Base-by-base conservation (phyloP, 2,329 filamentous ascomycete genomes). In the Rasamsonia emersonii region DNA sequence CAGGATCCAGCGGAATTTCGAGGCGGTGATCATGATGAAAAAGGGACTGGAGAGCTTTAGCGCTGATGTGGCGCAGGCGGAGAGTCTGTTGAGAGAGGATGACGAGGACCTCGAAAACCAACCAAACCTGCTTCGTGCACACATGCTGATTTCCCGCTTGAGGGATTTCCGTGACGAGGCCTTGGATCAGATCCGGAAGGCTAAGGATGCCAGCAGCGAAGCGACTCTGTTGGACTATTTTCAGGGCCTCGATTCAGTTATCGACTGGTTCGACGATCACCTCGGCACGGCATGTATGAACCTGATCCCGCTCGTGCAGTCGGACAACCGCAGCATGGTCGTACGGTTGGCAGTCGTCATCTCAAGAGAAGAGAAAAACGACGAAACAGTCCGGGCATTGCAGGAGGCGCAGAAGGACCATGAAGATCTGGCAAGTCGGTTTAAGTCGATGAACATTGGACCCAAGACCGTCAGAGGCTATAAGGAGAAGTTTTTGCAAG, bases 231-330 rank as follows among this genome's bases (percentile, higher is more conserved):
- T 86, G 50, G 86, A 95, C 56, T 89, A 93, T 61, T 98, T 98
- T 58, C 71, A 79, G 35, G 74, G 82, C 13, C 64, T 98, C 35
- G 88, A 96, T 60, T 79, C 84, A 34, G 81, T 86, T 13, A 80
- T 98, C 41, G 84, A 86, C 44, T 86, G 83, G 79, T 98, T 98
- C 53, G 89, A 98, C 61, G 86, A 93, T 54, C 88, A 96, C 60
- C 75, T 98, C 37, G 88, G 85, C 5, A 74, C 82, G 14, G 77
- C 93, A 28, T 93, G 88, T 41, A 75, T 93, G 59, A 94, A 91
- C 51, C 67, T 98, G 37, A 91, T 98, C 46, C 81, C 79, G 40
- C 69, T 96, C 20, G 79, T 98, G 15, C 79, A 91, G 47, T 73
- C 79, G 24, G 88, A 88, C 40, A 94, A 95, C 53, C 81, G 84